Percentiles rank a stretch among this genome's conserved stretches.
Conservation (phyloP, 495 filamentous ascomycete species). For the Aspergillus haitiensis region DNA sequence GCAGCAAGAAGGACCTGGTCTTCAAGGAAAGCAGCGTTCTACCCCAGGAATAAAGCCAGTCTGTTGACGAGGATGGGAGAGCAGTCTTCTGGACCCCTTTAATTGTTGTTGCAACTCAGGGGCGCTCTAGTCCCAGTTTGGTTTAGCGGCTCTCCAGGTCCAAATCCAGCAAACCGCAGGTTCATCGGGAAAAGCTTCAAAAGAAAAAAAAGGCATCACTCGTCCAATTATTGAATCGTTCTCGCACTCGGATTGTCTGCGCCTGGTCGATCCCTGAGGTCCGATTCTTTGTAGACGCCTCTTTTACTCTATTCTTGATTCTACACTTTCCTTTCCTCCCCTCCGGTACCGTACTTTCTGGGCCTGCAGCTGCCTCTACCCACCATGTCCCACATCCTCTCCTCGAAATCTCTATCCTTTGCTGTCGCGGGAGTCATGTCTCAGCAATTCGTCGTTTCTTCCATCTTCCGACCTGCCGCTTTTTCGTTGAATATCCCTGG, state of each 20-base stretch:
- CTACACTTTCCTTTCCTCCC: background rate
- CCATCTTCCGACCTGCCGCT: constrained; percentile 23
- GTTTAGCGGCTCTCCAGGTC: constrained; percentile 36
- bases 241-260: constrained; percentile 3
- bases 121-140: constrained; percentile 35
- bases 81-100: constrained; percentile 39
- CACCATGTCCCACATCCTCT: constrained; percentile 13
- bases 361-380: constrained; percentile 26
- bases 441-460: constrained; percentile 25
- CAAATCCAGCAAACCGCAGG: constrained; percentile 26
- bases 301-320: background rate
- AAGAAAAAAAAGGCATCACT: background rate
- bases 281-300: too few relatives aligned
- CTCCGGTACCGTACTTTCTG: background rate
- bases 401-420: constrained; percentile 22
- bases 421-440: constrained; percentile 16
- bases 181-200: constrained; percentile 24
- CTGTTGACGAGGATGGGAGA: constrained; percentile 23
- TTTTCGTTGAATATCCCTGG: constrained; percentile 51
- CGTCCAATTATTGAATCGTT: constrained; percentile 13
- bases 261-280: background rate
- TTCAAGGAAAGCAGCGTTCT: constrained; percentile 16
- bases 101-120: constrained; percentile 48
- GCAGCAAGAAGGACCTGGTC: constrained; percentile 7
- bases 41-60: constrained; percentile 18